phyloP scores from a whole-genome alignment of 164 flowering plant species.

The Platanus orientalis region DNA sequence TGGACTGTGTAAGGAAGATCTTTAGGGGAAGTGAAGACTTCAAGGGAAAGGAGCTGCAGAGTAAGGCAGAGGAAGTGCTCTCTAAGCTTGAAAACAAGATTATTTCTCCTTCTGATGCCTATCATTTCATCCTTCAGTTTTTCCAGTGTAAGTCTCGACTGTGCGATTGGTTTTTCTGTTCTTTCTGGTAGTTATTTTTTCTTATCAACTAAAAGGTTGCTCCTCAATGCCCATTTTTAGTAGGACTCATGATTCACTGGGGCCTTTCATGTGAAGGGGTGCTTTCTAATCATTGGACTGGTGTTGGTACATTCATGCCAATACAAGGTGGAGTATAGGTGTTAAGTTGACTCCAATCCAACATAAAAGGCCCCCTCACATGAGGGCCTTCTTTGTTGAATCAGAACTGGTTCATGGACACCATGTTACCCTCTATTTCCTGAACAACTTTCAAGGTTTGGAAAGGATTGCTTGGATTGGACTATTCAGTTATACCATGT shows the following conservation, averaged over 20 bases:
- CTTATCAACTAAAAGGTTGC: background rate
- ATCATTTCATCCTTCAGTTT: slow-evolving; percentile 54
- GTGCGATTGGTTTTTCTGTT: background rate
- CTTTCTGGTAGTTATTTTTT: slow-evolving; percentile 1
- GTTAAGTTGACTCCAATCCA: too few relatives aligned
- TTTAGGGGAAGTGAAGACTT: slow-evolving; percentile 65
- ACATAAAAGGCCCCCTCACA: too few relatives aligned
- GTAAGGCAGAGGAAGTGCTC: slow-evolving; percentile 58
- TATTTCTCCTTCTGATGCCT: slow-evolving; percentile 63
- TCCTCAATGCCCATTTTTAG: background rate
- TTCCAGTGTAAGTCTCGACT: slow-evolving; percentile 61
- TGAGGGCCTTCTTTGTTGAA: too few relatives aligned
- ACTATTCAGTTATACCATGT: too few relatives aligned
- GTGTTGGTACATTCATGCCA: too few relatives aligned
- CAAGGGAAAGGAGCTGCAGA: slow-evolving; percentile 67
- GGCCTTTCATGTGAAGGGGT: background rate
- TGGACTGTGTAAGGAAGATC: slow-evolving; percentile 80
- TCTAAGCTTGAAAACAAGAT: slow-evolving; percentile 47
- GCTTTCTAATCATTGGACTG: background rate
- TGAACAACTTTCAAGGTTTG: too few relatives aligned
- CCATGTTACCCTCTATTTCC: too few relatives aligned
- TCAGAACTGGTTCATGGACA: too few relatives aligned
- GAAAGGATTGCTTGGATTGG: too few relatives aligned
- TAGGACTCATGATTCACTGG: background rate
- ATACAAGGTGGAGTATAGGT: too few relatives aligned